phyloP scores from a whole-genome alignment of 371 early-diverging fungal genomes.

The Rhizopus sp. region DNA sequence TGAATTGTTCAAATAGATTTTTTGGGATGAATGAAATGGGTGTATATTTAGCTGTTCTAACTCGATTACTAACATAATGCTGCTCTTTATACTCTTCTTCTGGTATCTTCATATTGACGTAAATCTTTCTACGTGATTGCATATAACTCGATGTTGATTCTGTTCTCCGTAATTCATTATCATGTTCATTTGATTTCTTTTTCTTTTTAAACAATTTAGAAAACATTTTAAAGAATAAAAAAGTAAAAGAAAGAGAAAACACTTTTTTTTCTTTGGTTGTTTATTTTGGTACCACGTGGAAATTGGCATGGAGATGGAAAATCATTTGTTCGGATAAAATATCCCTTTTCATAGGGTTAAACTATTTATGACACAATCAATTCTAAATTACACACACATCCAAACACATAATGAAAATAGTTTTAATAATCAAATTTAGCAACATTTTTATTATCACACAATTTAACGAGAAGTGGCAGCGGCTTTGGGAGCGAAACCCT shows the following conservation, averaged over 20 bases:
- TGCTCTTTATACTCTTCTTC: slow-evolving; percentile 33
- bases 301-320: not conserved
- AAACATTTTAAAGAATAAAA: slow-evolving; percentile 4
- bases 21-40: slow-evolving; percentile 81
- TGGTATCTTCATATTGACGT: slow-evolving; percentile 45
- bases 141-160: slow-evolving; percentile 48
- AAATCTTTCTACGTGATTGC: slow-evolving; percentile 41
- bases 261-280: not conserved
- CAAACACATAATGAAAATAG: not conserved
- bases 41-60: slow-evolving; percentile 88
- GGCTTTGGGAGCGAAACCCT: slow-evolving; percentile 85
- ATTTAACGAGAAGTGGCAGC: slow-evolving; percentile 88
- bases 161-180: slow-evolving; percentile 27
- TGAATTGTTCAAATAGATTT: slow-evolving; percentile 90
- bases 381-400: too few species aligned
- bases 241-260: not conserved
- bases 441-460: not conserved
- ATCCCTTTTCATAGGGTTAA: not conserved
- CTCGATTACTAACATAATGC: slow-evolving; percentile 58
- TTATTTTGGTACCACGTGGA: slow-evolving; percentile 20
- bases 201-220: slow-evolving; percentile 5
- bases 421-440: not conserved
- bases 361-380: too few species aligned
- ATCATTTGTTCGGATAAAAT: not conserved
- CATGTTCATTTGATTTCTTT: slow-evolving; percentile 1